phyloP scores from a whole-genome alignment of 2,329 filamentous ascomycete species.

The Pestalotiopsis sp. region DNA sequence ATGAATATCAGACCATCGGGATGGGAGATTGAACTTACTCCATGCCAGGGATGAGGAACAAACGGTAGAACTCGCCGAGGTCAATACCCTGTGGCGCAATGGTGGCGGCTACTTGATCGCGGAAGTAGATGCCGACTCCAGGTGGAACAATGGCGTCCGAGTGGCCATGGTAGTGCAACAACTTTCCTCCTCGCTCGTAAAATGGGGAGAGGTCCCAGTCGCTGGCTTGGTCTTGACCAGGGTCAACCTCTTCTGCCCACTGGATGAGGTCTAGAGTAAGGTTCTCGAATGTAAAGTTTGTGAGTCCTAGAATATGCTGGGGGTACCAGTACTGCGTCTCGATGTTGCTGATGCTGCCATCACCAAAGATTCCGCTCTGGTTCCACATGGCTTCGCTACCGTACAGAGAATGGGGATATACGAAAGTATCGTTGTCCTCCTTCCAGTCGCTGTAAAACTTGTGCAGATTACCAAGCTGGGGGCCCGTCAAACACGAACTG shows the following conservation, averaged over 20 bases:
- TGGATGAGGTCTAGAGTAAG: neutral
- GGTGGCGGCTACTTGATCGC: conserved; percentile 15
- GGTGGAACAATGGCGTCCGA: conserved; percentile 19
- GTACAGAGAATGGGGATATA: neutral
- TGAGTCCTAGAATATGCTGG: neutral
- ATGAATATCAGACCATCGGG: neutral
- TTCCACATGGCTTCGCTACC: neutral
- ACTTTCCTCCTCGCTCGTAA: conserved; percentile 17
- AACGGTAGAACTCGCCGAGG: conserved; percentile 32
- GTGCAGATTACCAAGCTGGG: conserved; percentile 13
- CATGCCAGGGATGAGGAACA: conserved; percentile 23
- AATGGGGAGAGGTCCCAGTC: conserved; percentile 20
- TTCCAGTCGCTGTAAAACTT: conserved; percentile 20
- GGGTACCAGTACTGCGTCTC: neutral
- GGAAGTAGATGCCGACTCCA: conserved; percentile 15
- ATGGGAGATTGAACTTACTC: neutral
- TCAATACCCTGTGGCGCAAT: conserved; percentile 15
- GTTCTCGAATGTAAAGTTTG: neutral
- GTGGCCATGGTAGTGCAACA: conserved; percentile 23
- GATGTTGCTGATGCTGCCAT: neutral
- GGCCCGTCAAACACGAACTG: conserved; percentile 22
- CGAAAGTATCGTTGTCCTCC: neutral
- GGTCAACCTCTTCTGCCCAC: conserved; percentile 12
- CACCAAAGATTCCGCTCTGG: neutral
- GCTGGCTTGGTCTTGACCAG: conserved; percentile 19